Percentiles rank a stretch among this genome's conserved stretches.
Evolutionary conservation across 2,329 filamentous ascomycete species (phyloP).

Genomic region (Stachybotrys echinatus): DNA sequence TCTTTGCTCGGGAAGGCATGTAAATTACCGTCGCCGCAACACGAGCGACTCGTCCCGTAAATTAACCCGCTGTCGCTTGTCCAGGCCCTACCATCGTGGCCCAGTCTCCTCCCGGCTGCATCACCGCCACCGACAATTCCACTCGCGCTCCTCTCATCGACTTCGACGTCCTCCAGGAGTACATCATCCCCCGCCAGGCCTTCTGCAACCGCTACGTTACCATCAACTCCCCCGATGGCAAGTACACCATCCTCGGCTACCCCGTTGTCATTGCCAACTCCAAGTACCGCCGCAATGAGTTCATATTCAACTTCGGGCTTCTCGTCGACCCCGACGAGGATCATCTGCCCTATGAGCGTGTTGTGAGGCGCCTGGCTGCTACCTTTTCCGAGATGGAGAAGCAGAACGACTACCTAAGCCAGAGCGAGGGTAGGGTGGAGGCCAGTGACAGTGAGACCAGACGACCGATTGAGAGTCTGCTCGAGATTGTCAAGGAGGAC

Average conservation of each 20-base stretch:
- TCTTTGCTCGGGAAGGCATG: constrained; percentile 60
- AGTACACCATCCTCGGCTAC: constrained; percentile 77
- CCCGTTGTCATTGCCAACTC: constrained; percentile 81
- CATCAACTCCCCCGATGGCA: constrained; percentile 64
- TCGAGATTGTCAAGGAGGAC: constrained; percentile 79
- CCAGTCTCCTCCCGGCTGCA: constrained; percentile 58
- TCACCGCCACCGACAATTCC: constrained; percentile 38
- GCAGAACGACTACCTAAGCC: constrained; percentile 77
- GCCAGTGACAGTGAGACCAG: constrained; percentile 26
- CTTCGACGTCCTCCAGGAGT: constrained; percentile 82
- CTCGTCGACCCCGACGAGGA: constrained; percentile 65
- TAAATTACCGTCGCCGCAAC: not conserved
- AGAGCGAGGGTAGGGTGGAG: constrained; percentile 40
- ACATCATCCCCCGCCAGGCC: constrained; percentile 90
- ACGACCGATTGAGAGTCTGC: constrained; percentile 73
- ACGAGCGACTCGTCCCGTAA: not conserved
- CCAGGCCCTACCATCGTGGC: constrained; percentile 58
- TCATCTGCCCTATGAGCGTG: constrained; percentile 73
- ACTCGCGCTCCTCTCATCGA: constrained; percentile 61
- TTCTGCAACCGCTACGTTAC: constrained; percentile 90
- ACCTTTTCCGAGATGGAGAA: constrained; percentile 88
- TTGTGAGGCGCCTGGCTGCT: constrained; percentile 79
- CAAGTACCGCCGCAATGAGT: constrained; percentile 86
- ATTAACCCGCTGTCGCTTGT: not conserved
- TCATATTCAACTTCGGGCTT: constrained; percentile 97